Conservation (phyloP, 2,329 filamentous ascomycete species). For the Nemania bipapillata region DNA sequence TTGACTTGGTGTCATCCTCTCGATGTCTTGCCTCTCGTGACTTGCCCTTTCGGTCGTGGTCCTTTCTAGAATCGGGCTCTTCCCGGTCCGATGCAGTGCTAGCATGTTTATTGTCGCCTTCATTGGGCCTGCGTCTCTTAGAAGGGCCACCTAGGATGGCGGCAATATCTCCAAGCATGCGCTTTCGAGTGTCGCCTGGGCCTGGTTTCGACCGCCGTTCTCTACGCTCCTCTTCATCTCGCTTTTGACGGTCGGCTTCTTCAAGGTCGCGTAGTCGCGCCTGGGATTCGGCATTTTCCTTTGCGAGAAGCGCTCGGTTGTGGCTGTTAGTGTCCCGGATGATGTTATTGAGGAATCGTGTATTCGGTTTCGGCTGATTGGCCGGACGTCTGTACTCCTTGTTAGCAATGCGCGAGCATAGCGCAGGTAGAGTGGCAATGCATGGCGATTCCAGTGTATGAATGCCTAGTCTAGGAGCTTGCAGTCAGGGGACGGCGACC, state of each 20-base stretch:
- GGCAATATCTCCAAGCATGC: conserved; percentile 70
- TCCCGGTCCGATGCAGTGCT: conserved; percentile 23
- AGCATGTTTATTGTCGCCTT: conserved; percentile 33
- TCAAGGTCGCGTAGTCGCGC: conserved; percentile 74
- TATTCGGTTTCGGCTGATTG: conserved; percentile 86
- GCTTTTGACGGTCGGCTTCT: conserved; percentile 58
- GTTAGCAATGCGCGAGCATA: conserved; percentile 23
- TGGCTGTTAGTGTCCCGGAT: conserved; percentile 88
- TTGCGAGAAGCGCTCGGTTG: conserved; percentile 86
- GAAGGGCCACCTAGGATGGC: conserved; percentile 64
- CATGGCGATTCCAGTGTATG: background rate
- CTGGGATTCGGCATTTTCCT: conserved; percentile 81
- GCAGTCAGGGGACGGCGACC: conserved; percentile 35
- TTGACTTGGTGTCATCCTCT: conserved; percentile 41
- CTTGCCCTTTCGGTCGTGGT: conserved; percentile 34
- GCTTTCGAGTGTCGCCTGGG: conserved; percentile 63
- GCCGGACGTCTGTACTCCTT: conserved; percentile 61
- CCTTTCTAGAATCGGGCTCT: conserved; percentile 35
- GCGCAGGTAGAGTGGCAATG: background rate
- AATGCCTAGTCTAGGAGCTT: background rate
- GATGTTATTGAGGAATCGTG: conserved; percentile 85
- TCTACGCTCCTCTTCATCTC: conserved; percentile 48
- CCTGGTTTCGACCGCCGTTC: conserved; percentile 58
- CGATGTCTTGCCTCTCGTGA: conserved; percentile 23
- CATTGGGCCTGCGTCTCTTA: conserved; percentile 53